Base-by-base conservation (phyloP, 2,329 filamentous ascomycete genomes). In the Xylaria sp. region DNA sequence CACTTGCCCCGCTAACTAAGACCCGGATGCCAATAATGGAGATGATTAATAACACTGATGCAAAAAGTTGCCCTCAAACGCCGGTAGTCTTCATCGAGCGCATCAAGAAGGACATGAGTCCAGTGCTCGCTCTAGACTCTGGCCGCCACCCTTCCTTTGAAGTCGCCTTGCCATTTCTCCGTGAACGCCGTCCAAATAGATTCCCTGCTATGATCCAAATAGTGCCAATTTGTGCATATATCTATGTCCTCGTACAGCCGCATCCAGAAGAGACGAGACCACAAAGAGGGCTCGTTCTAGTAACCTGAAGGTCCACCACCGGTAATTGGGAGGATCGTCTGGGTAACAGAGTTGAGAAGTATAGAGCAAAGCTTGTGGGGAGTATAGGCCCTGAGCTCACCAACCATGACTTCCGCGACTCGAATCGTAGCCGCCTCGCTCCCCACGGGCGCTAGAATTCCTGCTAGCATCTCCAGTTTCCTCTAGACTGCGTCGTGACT, bases 401-500 rank as follows among this genome's bases (percentile, higher is more conserved):
- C 71, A 74, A 40, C 70, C 70, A 41, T 68, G 68, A 25, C 65
- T 71, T 40, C 70, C 58, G 40, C 67, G 69, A 47, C 62, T 69
- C 35, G 64, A 60, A 25, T 82, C 80, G 57, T 77, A 81, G 15
- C 72, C 72, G 46, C 72, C 74, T 56, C 77, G 74, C 29, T 80
- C 73, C 17, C 66, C 62, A 15, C 68, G 74, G 23, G 75, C 71
- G 17, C 76, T 81, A 53, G 77, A 75, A 59, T 77, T 76, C 21
- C 73, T 72, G 27, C 76, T 74, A 3, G 75, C 74, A 2, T 77
- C 75, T 43, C 78, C 74, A 1, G 74, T 76, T 63, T 88, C 86
- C 66, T 89, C 86, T 7, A 88, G 73, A 67, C 85, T 88, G 64
- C 84, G 80, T 63, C 86, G 79, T 44, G 82, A 82, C 58, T 82